Evolutionary conservation across 2,329 filamentous ascomycete species (phyloP).

Genomic region (Fusarium longipes): DNA sequence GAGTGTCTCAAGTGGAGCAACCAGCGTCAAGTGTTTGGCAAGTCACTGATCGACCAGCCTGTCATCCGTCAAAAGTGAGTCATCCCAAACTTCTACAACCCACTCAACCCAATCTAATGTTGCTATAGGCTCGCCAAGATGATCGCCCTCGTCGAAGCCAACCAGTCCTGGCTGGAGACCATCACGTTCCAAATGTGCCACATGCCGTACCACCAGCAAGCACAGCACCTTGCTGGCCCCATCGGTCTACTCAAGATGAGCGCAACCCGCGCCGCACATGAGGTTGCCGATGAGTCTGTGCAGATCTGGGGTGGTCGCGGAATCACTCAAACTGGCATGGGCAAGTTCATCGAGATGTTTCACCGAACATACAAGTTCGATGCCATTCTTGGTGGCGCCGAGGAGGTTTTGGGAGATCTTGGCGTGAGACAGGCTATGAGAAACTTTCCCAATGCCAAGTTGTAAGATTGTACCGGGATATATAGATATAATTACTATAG

Average conservation of each 20-base stretch:
- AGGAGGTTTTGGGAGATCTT: slow-evolving; percentile 84
- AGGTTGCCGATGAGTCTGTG: slow-evolving; percentile 84
- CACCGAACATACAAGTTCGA: slow-evolving; percentile 87
- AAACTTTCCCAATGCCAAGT: slow-evolving; percentile 84
- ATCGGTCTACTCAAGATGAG: slow-evolving; percentile 86
- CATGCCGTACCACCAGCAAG: slow-evolving; percentile 82
- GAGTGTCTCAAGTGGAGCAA: slow-evolving; percentile 91
- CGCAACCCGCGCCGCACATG: slow-evolving; percentile 79
- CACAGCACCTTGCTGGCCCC: slow-evolving; percentile 79
- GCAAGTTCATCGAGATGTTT: slow-evolving; percentile 84
- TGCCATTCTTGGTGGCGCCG: slow-evolving; percentile 80
- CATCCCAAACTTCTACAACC: not conserved
- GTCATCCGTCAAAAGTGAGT: slow-evolving; percentile 82
- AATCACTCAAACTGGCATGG: slow-evolving; percentile 86
- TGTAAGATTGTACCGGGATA: slow-evolving; percentile 61
- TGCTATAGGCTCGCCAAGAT: slow-evolving; percentile 77
- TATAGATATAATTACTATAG: not conserved
- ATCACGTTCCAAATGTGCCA: slow-evolving; percentile 90
- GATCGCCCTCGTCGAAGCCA: slow-evolving; percentile 84
- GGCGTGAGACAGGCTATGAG: slow-evolving; percentile 87
- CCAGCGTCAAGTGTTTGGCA: slow-evolving; percentile 85
- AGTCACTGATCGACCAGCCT: slow-evolving; percentile 84
- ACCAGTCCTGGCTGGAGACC: slow-evolving; percentile 86
- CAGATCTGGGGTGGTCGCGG: slow-evolving; percentile 89
- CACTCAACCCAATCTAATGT: slow-evolving; percentile 1